A percentile compares a stretch with the other conserved stretches of the same genome.
These are phyloP conservation scores for Cicer judaicum DNA, from an alignment of 306 rosid species.

Conservation along the genomic window DNA sequence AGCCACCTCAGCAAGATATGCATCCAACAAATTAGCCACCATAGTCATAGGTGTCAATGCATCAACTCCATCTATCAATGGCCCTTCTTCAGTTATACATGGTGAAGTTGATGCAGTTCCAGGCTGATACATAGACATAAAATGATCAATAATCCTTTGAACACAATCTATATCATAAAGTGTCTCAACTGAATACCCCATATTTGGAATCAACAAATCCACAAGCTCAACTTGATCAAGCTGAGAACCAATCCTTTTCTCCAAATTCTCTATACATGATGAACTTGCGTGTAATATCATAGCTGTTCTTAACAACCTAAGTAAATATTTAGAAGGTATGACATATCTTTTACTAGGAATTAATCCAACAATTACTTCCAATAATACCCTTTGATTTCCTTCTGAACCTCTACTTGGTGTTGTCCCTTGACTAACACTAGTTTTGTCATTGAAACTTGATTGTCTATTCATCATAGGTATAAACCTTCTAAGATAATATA, in stretches of 20 bases:
- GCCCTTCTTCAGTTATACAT: conserved; percentile 59
- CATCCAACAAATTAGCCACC: conserved; percentile 79
- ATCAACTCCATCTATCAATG: conserved; percentile 53
- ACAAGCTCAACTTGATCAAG: conserved; percentile 73
- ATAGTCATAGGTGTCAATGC: conserved; percentile 60
- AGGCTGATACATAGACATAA: conserved; percentile 59
- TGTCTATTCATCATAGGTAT: conserved; percentile 73
- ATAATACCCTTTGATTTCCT: conserved; percentile 62
- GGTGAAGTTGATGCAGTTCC: conserved; percentile 58
- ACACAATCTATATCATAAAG: conserved; percentile 81
- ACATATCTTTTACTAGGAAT: conserved; percentile 68
- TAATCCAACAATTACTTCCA: conserved; percentile 72
- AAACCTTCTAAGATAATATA: conserved; percentile 62
- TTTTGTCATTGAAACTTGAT: conserved; percentile 62
- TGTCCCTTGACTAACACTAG: conserved; percentile 50
- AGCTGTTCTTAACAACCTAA: conserved; percentile 68
- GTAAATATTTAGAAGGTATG: conserved; percentile 63
- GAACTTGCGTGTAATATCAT: conserved; percentile 76
- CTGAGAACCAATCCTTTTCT: conserved; percentile 76
- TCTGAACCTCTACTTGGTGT: conserved; percentile 55
- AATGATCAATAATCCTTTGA: conserved; percentile 79
- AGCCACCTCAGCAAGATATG: conserved; percentile 87
- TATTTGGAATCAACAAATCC: conserved; percentile 79
- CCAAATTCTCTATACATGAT: conserved; percentile 72
- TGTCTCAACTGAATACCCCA: conserved; percentile 75